Conservation (phyloP, 306 rosid species). For the Cucumis cinereus region DNA sequence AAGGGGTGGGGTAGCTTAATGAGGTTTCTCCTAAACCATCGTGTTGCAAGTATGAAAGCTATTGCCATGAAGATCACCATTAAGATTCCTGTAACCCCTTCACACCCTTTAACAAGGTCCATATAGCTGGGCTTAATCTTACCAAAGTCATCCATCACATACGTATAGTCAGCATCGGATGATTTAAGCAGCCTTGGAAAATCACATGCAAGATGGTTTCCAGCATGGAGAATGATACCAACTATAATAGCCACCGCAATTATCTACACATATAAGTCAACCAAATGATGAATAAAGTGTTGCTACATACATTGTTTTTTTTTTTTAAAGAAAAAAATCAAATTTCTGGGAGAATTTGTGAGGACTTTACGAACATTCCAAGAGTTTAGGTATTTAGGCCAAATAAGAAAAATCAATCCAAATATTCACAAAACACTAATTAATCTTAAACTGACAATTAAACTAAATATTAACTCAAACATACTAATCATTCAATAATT, state of each 20-base stretch:
- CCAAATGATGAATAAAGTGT: slow-evolving; percentile 7
- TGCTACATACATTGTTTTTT: not conserved
- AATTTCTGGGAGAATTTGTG: not conserved
- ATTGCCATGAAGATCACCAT: slow-evolving; percentile 69
- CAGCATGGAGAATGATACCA: slow-evolving; percentile 80
- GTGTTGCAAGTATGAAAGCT: slow-evolving; percentile 85
- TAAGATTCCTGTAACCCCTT: slow-evolving; percentile 80
- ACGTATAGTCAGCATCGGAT: slow-evolving; percentile 25
- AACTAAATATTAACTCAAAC: no score
- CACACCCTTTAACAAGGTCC: slow-evolving; percentile 45
- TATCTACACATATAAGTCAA: slow-evolving; percentile 24
- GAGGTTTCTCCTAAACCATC: slow-evolving; percentile 79
- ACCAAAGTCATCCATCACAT: slow-evolving; percentile 52
- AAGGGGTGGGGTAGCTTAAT: slow-evolving; percentile 87
- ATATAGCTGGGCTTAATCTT: slow-evolving; percentile 42
- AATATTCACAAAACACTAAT: no score
- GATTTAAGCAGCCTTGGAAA: slow-evolving; percentile 52
- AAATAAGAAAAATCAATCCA: no score
- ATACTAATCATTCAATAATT: no score
- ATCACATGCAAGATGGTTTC: slow-evolving; percentile 92
- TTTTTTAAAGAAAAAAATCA: not conserved
- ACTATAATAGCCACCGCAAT: slow-evolving; percentile 78
- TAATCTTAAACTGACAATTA: no score
- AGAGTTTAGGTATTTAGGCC: no score
- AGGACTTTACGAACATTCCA: not conserved